Base-by-base conservation (phyloP, 352 stramenopile genomes). In the Globisporangium acanthophoron region DNA sequence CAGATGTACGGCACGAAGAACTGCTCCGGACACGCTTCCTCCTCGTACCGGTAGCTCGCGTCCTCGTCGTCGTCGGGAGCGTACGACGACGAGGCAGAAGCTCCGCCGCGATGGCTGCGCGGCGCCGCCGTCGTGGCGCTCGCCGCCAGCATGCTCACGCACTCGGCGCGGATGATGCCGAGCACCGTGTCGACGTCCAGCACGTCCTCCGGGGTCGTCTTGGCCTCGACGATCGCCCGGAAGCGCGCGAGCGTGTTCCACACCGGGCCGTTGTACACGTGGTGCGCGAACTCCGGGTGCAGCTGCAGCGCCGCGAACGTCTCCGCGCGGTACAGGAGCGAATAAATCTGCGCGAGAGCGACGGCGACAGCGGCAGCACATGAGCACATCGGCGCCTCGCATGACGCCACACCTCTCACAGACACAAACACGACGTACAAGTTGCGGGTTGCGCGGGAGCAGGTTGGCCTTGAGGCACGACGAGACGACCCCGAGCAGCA, bases 1-100 rank as follows among this genome's bases (percentile, higher is more conserved):
- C 84, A 90, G 53, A 94, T 77, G 65, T 87, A 86, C 51, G 76
- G 79, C 52, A 88, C 63, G 62, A 94, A 94, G 62, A 90, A 94
- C 47, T 87, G 74, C 58, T 90, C 81, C 1, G 80, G 76, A 18
- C 86, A 70, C 18, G 60, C 65, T 52, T 91, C 74, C 56, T 92
- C 84, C 49, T 91, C 84, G 61, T 90, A 94, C 29, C 74, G 66
- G 64, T 90, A 94, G 65, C 73, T 88, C n/a, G 76, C 69, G n/a
- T 87, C 78, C 39, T 87, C 76, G 18, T 74, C 71, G 11, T 84
- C 71, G 11, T 51, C 21, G 4, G 65, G 44, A 9, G 37, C 48
- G 33, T 15, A 29, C 13, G 33, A 35, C 5, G 31, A 35, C 5
- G 35, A 41, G 35, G 35, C 16, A 18, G 18, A 6, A 49, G 11